Evolutionary conservation across 352 stramenopile genomes (phyloP).

Genomic region (Phytopythium aichiense): DNA sequence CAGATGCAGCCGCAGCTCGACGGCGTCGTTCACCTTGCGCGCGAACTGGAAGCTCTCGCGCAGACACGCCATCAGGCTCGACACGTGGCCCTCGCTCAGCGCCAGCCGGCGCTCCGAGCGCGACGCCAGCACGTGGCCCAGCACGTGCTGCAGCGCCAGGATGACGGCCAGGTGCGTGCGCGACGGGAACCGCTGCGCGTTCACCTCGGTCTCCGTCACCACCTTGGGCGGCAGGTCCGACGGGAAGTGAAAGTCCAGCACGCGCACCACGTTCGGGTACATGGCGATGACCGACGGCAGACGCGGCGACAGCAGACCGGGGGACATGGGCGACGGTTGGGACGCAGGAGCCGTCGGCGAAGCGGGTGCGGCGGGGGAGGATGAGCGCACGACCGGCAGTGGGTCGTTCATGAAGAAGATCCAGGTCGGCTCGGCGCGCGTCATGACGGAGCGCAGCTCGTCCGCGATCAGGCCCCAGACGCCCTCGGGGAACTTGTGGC

Average conservation of each 20-base stretch:
- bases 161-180: conserved; percentile 65
- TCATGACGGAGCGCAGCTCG: conserved; percentile 75
- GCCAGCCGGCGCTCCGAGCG: conserved; percentile 35
- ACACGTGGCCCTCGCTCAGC: conserved; percentile 54
- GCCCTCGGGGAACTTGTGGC: conserved; percentile 75
- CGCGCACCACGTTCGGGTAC: conserved; percentile 53
- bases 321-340: conserved; percentile 10
- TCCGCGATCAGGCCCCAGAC: conserved; percentile 80
- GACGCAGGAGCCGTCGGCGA: conserved; percentile 5
- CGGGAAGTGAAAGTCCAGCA: conserved; percentile 54
- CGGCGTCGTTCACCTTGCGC: conserved; percentile 66
- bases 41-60: conserved; percentile 72
- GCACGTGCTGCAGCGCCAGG: conserved; percentile 57
- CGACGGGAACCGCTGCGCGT: conserved; percentile 54
- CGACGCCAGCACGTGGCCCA: conserved; percentile 62
- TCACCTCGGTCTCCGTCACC: conserved; percentile 50
- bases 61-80: conserved; percentile 43
- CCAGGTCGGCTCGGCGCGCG: conserved; percentile 69
- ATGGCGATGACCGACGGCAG: conserved; percentile 62
- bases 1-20: conserved; percentile 49
- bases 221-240: conserved; percentile 48
- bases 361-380: conserved; percentile 1
- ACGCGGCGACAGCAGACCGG: conserved; percentile 31
- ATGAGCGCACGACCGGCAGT: background rate
- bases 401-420: conserved; percentile 49